A percentile compares a stretch with the other conserved stretches of the same genome.
These are phyloP conservation scores for Cyclotella kingstonii DNA, from an alignment of 108 stramenopile species.

Conservation along the genomic window DNA sequence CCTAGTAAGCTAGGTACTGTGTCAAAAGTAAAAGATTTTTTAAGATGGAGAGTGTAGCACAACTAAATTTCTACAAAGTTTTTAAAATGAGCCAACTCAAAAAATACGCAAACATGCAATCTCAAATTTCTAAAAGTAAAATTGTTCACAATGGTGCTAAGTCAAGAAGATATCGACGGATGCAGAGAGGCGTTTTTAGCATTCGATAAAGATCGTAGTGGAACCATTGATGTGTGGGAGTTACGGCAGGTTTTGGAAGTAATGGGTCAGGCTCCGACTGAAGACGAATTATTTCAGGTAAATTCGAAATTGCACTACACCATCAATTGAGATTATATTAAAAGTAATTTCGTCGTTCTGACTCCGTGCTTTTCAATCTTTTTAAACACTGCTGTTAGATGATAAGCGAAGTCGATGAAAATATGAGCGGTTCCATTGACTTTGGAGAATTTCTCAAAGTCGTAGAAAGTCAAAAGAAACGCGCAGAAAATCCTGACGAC, in stretches of 20 bases:
- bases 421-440: conserved; percentile 87
- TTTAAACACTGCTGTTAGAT: no score
- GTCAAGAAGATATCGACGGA: conserved; percentile 49
- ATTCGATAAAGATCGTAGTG: conserved; percentile 84
- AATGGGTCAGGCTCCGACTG: conserved; percentile 91
- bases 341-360: no score
- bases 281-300: conserved; percentile 91
- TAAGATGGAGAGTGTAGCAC: no score
- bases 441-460: conserved; percentile 92
- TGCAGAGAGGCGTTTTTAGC: conserved; percentile 88
- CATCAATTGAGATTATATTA: no score
- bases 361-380: no score
- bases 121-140: neutral
- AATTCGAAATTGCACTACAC: no score
- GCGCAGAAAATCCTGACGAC: conserved; percentile 77
- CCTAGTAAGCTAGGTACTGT: no score
- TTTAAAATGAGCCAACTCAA: no score
- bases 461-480: conserved; percentile 87
- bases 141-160: conserved; percentile 33
- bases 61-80: no score
- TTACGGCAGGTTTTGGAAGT: conserved; percentile 81
- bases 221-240: conserved; percentile 90
- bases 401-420: conserved; percentile 85
- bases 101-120: neutral
- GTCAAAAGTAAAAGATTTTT: no score